These are phyloP conservation scores for Stagonosporopsis rhizophila DNA, from an alignment of 2,329 filamentous ascomycete species.

Conservation along the genomic window DNA sequence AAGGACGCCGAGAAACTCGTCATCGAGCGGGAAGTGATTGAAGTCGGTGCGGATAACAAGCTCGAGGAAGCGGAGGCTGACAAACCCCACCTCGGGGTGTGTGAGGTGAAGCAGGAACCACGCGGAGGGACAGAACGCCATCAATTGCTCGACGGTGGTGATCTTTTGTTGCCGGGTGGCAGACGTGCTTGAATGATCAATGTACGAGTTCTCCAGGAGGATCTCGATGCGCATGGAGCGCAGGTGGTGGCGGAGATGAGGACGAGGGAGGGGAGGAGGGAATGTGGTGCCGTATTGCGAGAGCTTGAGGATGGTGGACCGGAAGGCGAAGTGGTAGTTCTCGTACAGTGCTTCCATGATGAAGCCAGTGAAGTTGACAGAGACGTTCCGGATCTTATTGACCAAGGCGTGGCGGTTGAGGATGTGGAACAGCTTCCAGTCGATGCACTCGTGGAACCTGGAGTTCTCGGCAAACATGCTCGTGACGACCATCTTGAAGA, in stretches of 20 bases:
- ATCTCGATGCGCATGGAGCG: conserved; percentile 15
- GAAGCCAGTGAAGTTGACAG: conserved; percentile 7
- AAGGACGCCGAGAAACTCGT: conserved; percentile 4
- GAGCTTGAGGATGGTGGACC: not conserved
- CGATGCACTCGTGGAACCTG: conserved; percentile 9
- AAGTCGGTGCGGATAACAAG: conserved; percentile 18
- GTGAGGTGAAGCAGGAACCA: conserved; percentile 20
- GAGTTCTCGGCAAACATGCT: not conserved
- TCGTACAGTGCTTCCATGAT: conserved; percentile 23
- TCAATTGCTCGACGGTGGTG: conserved; percentile 11
- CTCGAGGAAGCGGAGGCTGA: conserved; percentile 11
- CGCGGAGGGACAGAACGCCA: conserved; percentile 19
- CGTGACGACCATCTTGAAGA: conserved; percentile 18
- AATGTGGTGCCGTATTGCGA: not conserved
- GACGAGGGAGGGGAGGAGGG: conserved; percentile 3
- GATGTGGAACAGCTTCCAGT: conserved; percentile 6
- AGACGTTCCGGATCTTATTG: conserved; percentile 15
- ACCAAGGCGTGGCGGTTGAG: conserved; percentile 12
- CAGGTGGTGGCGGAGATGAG: conserved; percentile 1
- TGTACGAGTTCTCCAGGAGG: conserved; percentile 19
- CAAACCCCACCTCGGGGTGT: conserved; percentile 3
- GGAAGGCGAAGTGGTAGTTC: conserved; percentile 9
- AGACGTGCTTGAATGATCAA: not conserved
- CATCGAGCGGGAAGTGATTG: not conserved
- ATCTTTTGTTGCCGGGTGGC: conserved; percentile 1